Evolutionary conservation across 2,329 filamentous ascomycete species (phyloP).

Genomic region (Verruconis gallopava): DNA sequence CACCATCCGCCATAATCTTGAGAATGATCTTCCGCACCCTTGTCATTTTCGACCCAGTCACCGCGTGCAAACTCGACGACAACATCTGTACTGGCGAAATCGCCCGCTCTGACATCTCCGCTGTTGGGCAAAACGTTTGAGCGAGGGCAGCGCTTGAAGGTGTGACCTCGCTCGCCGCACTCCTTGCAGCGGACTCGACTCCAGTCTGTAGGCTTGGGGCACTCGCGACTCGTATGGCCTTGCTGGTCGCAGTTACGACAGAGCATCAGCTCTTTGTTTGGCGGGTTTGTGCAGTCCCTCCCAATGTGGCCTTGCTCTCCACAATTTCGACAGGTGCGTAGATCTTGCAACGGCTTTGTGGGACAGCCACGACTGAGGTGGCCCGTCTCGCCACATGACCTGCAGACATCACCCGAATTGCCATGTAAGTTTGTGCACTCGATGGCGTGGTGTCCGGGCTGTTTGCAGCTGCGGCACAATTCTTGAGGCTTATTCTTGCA

Average conservation of each 20-base stretch:
- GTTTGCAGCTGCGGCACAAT: constrained; percentile 23
- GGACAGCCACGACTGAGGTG: constrained; percentile 22
- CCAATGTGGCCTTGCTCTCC: constrained; percentile 13
- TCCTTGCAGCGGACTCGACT: constrained; percentile 32
- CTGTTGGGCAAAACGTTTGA: too few species aligned
- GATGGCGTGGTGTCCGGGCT: too few species aligned
- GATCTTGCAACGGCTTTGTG: constrained; percentile 22
- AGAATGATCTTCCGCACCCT: too few species aligned
- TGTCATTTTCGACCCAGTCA: too few species aligned
- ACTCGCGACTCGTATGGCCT: constrained; percentile 24
- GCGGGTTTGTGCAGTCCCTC: constrained; percentile 13
- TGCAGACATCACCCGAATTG: constrained; percentile 8
- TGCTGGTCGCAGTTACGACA: constrained; percentile 55
- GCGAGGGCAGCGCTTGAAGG: too few species aligned
- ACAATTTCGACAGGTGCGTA: constrained; percentile 24
- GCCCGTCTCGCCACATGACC: constrained; percentile 6
- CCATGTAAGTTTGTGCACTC: too few species aligned
- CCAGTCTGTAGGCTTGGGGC: constrained; percentile 45
- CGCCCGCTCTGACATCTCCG: too few species aligned
- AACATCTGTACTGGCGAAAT: too few species aligned
- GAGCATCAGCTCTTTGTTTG: constrained; percentile 43
- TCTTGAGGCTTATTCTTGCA: constrained; percentile 11
- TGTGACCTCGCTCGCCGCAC: too few species aligned
- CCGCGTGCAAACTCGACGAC: too few species aligned
- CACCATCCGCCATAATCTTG: too few species aligned